These are phyloP conservation scores for Quercus bicolor DNA, from an alignment of 306 rosid genomes.

Conservation along the genomic window DNA sequence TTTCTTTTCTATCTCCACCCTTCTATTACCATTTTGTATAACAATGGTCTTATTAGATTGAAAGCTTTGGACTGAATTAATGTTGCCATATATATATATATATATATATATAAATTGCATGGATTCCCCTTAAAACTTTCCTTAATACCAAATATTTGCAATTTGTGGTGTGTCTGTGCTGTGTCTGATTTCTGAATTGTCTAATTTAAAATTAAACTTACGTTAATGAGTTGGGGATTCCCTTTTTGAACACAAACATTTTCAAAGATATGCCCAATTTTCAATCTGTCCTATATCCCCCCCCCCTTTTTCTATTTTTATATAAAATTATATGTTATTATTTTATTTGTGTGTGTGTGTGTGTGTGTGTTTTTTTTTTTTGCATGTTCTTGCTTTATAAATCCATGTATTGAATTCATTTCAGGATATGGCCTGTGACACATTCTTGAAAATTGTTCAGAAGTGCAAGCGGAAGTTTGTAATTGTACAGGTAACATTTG, in stretches of 20 bases:
- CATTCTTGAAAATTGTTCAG: conserved; percentile 90
- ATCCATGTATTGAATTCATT: conserved; percentile 3
- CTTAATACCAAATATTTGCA: background rate
- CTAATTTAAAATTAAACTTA: background rate
- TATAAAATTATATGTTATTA: too few relatives aligned
- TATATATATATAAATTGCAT: background rate
- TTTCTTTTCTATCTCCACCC: background rate
- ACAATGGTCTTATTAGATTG: background rate
- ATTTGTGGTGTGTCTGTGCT: background rate
- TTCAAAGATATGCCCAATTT: background rate
- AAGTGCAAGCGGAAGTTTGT: conserved; percentile 98
- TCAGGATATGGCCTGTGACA: conserved; percentile 99
- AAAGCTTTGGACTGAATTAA: background rate
- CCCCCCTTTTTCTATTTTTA: too few relatives aligned
- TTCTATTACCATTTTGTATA: background rate
- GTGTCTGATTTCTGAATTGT: background rate
- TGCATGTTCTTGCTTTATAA: background rate
- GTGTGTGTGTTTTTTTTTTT: background rate
- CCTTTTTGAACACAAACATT: background rate
- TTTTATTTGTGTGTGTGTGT: too few relatives aligned
- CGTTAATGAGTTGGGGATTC: background rate
- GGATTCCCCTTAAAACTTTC: background rate
- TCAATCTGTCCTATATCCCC: background rate
- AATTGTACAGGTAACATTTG: conserved; percentile 62
- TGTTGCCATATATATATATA: background rate